A percentile compares a stretch with the other conserved stretches of the same genome.
Evolutionary conservation across 108 stramenopile species (phyloP).

Genomic region (Nitzschia sp.): DNA sequence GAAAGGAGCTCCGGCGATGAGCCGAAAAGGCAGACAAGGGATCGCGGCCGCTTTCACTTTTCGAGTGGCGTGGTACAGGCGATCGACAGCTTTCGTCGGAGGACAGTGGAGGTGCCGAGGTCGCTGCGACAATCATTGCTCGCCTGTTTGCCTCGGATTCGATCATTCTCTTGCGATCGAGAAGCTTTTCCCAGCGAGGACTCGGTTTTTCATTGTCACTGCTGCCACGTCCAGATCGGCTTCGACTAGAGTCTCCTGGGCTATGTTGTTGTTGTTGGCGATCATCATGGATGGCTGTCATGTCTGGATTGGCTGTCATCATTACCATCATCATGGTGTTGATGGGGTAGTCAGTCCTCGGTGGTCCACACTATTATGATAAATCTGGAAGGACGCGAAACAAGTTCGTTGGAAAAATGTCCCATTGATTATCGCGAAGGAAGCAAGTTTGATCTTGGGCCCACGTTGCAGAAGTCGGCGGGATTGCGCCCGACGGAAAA

Average conservation of each 20-base stretch:
- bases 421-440: too few relatives aligned
- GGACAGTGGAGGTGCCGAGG: not conserved
- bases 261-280: too few relatives aligned
- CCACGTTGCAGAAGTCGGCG: too few relatives aligned
- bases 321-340: not conserved
- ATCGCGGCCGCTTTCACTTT: not conserved
- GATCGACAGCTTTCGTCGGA: not conserved
- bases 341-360: too few relatives aligned
- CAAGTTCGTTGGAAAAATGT: not conserved
- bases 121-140: not conserved
- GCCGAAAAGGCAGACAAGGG: not conserved
- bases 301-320: not conserved
- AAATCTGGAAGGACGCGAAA: not conserved
- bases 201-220: not conserved
- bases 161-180: not conserved
- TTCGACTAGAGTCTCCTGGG: not conserved
- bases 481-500: too few relatives aligned
- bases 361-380: not conserved
- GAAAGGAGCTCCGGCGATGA: constrained; percentile 7
- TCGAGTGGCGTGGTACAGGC: not conserved
- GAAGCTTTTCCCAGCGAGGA: not conserved
- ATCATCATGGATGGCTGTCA: too few relatives aligned
- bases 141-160: too few relatives aligned
- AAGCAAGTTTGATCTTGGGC: too few relatives aligned
- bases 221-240: not conserved